Conservation (phyloP, 352 stramenopile species). For the Phytophthora melonis region DNA sequence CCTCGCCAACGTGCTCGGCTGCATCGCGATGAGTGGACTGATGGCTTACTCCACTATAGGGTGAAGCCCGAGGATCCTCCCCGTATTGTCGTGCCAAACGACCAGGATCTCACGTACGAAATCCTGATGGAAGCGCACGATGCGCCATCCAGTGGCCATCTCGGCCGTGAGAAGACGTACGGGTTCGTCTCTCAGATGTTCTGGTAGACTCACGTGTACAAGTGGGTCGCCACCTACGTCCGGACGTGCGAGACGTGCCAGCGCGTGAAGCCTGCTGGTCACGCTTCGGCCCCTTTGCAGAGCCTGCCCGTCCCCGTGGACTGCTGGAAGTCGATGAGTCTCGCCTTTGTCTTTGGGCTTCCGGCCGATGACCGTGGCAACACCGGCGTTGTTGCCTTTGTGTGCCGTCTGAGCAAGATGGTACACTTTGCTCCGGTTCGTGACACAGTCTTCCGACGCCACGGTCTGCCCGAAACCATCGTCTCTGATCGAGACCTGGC, state of each 20-base stretch:
- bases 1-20: background rate
- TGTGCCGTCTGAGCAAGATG: constrained; percentile 47
- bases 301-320: constrained; percentile 26
- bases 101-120: background rate
- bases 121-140: background rate
- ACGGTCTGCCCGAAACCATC: constrained; percentile 31
- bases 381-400: constrained; percentile 37
- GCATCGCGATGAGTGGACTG: background rate
- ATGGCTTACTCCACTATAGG: background rate
- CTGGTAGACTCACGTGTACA: background rate
- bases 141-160: background rate
- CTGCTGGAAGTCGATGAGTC: constrained; percentile 39
- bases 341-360: constrained; percentile 27
- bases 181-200: background rate
- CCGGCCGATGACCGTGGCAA: constrained; percentile 12
- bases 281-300: background rate
- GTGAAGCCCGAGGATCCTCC: background rate
- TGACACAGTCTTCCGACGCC: constrained; percentile 22
- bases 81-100: background rate
- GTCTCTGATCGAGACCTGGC: constrained; percentile 26
- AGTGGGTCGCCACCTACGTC: background rate
- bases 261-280: constrained; percentile 14
- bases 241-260: constrained; percentile 28
- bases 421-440: constrained; percentile 19
- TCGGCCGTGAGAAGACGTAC: background rate